These are phyloP conservation scores for Jacaranda copaia DNA, from an alignment of 257 asterid genomes.

Conservation along the genomic window DNA sequence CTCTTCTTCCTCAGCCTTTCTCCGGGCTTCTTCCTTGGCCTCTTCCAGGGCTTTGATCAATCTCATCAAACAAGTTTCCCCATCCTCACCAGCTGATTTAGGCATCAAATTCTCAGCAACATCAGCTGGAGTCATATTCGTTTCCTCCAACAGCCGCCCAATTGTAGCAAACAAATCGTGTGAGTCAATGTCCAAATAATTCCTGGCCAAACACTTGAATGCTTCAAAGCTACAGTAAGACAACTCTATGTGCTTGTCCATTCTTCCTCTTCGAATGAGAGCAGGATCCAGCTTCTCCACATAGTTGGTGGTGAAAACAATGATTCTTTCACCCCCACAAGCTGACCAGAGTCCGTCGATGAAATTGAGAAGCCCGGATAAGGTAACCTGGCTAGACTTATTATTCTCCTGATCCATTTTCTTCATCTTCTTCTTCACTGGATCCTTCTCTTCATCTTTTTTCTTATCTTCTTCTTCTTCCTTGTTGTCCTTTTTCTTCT, in stretches of 20 bases:
- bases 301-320: conserved; percentile 66
- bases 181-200: conserved; percentile 36
- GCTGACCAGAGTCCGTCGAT: conserved; percentile 79
- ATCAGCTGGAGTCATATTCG: conserved; percentile 53
- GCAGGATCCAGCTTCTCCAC: conserved; percentile 68
- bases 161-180: conserved; percentile 48
- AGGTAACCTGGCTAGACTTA: conserved; percentile 53
- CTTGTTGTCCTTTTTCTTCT: conserved; percentile 29
- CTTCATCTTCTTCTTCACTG: conserved; percentile 33
- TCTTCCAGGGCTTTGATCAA: conserved; percentile 52
- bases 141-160: conserved; percentile 41
- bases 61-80: conserved; percentile 42
- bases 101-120: conserved; percentile 69
- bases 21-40: conserved; percentile 39
- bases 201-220: conserved; percentile 46
- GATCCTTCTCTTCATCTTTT: conserved; percentile 31
- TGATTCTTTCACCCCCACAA: conserved; percentile 61
- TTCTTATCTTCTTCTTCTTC: conserved; percentile 26
- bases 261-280: conserved; percentile 61
- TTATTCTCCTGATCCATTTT: conserved; percentile 40
- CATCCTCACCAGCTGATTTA: conserved; percentile 44
- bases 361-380: conserved; percentile 70
- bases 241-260: conserved; percentile 65
- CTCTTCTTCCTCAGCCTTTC: conserved; percentile 46
- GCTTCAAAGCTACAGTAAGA: conserved; percentile 60